Base-by-base conservation (phyloP, 495 filamentous ascomycete genomes). In the Beverwykella pulmonaria region DNA sequence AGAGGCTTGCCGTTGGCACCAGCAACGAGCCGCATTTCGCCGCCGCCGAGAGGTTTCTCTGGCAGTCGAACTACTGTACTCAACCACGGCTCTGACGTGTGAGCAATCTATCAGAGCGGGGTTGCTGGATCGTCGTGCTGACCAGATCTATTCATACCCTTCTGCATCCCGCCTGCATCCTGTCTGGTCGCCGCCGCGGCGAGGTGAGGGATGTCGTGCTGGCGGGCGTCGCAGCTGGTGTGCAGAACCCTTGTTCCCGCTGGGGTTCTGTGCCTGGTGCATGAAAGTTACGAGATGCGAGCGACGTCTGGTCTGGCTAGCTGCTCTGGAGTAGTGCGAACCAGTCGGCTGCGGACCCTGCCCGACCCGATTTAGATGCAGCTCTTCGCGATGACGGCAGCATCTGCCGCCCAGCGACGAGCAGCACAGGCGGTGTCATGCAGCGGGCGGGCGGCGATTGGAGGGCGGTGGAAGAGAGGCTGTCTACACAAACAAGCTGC, bases 401-500 rank as follows among this genome's bases (percentile, higher is more conserved):
- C 6, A n/a, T 23, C 44, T n/a, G 44, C 44, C 17, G 17, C 44
- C 15, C 20, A n/a, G 44, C 44, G 20, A n/a, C 5, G 20, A n/a
- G n/a, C n/a, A n/a, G 17, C 17, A 17, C 4, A 23, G 3, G 44
- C 44, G n/a, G 15, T 48, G 44, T 48, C 49, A 41, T 55, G 60
- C 49, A 55, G 30, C 22, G 22, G 19, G n/a, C 48, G 48, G 8
- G 48, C 59, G 26, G 22, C 59, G 48, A 54, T 54, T 53, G 48
- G 59, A 63, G 59, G 20, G 19, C 32, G 36, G 19, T 19, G 4
- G 7, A 52, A 19, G 1, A 9, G 5, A 4, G 22, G 25, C 32
- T 34, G 32, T 34, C 5, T 34, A 34, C 32, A 34, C 32, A 34
- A 34, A 12, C 32, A 34, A n/a, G 30, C 4, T 4, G 30, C 30